Evolutionary conservation across 1,284 basidiomycete genomes (phyloP).

Genomic region (Ganoderma boninense): DNA sequence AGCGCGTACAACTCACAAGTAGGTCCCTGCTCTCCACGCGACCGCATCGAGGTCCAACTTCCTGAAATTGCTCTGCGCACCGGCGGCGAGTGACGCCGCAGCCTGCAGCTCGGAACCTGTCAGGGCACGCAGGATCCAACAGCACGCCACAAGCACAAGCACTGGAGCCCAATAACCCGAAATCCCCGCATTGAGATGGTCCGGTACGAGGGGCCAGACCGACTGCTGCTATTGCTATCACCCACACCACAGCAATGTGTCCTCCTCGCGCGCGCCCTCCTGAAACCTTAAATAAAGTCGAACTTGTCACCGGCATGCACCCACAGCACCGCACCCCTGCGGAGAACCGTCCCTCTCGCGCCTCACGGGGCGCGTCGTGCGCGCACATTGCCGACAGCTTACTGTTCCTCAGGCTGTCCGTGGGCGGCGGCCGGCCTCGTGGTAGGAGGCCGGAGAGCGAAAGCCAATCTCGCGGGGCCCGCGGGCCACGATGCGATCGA

Average conservation of each 20-base stretch:
- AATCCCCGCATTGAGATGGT: background rate
- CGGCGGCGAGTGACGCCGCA: background rate
- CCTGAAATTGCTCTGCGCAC: background rate
- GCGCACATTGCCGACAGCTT: background rate
- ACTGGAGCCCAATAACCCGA: background rate
- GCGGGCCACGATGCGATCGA: background rate
- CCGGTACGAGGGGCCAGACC: background rate
- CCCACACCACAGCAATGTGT: background rate
- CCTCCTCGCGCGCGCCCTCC: background rate
- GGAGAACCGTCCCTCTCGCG: background rate
- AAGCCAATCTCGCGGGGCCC: conserved; percentile 12
- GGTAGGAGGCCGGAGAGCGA: conserved; percentile 14
- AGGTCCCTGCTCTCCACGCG: background rate
- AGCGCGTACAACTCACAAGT: background rate
- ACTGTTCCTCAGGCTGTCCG: background rate
- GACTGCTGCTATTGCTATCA: background rate
- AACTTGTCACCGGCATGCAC: background rate
- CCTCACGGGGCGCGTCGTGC: background rate
- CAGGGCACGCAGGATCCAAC: background rate
- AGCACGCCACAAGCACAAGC: background rate
- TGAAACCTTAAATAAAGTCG: background rate
- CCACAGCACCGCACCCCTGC: background rate
- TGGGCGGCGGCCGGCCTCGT: conserved; percentile 3
- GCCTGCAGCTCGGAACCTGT: background rate
- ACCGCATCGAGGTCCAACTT: background rate